phyloP scores from a whole-genome alignment of 768 basidiomycete species.

The Mycena crocata region DNA sequence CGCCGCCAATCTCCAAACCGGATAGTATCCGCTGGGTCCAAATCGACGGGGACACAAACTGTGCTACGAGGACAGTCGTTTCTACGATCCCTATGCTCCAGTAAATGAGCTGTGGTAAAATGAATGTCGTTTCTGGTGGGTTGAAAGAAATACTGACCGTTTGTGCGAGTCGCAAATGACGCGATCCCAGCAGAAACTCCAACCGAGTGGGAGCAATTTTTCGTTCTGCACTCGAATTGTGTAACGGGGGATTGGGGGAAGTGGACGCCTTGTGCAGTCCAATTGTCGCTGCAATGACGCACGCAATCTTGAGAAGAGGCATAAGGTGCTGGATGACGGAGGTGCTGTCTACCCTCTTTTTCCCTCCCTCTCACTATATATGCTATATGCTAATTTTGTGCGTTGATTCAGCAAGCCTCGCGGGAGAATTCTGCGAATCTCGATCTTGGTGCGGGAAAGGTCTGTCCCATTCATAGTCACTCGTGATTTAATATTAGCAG shows the following conservation, averaged over 20 bases:
- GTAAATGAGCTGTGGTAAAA: constrained; percentile 14
- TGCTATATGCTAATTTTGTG: constrained; percentile 23
- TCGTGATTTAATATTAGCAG: constrained; percentile 31
- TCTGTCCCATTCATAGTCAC: constrained; percentile 5
- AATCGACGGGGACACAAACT: neutral
- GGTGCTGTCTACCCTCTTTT: neutral
- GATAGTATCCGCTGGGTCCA: neutral
- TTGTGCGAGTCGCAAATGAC: constrained; percentile 6
- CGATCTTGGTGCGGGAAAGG: constrained; percentile 21
- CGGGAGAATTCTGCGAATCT: constrained; percentile 26
- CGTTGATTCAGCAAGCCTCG: constrained; percentile 18
- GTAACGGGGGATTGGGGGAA: constrained; percentile 27
- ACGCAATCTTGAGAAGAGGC: constrained; percentile 23
- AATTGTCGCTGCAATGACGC: constrained; percentile 21
- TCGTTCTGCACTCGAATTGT: neutral
- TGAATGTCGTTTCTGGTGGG: neutral
- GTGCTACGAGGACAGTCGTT: neutral
- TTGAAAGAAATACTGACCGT: constrained; percentile 18
- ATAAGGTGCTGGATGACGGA: constrained; percentile 6
- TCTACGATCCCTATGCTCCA: constrained; percentile 25
- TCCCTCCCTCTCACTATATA: too few relatives aligned
- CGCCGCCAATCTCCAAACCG: constrained; percentile 10
- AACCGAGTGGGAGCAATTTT: constrained; percentile 14
- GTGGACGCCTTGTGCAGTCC: constrained; percentile 28
- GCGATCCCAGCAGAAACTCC: constrained; percentile 20